phyloP scores from a whole-genome alignment of 2,329 filamentous ascomycete genomes.

The Tolypocladium endophyticum region DNA sequence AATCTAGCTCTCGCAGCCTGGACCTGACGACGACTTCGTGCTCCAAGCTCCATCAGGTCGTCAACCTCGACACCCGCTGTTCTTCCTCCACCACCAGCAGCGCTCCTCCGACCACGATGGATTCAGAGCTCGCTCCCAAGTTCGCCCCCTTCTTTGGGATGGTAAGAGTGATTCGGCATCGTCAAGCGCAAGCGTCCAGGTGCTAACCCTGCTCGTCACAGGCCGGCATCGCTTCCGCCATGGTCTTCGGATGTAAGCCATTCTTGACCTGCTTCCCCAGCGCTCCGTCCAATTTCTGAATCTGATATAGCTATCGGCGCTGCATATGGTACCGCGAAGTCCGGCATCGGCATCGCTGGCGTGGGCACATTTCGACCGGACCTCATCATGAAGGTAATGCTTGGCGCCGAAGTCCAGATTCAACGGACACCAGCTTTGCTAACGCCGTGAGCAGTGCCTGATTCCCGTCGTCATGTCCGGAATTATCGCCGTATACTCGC shows the following conservation, averaged over 20 bases:
- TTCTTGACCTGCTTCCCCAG: slow-evolving; percentile 4
- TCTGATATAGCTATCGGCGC: slow-evolving; percentile 49
- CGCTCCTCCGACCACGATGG: slow-evolving; percentile 29
- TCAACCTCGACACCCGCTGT: background rate
- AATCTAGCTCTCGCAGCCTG: background rate
- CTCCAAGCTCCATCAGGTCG: background rate
- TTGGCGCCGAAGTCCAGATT: slow-evolving; percentile 5
- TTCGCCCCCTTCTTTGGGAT: slow-evolving; percentile 85
- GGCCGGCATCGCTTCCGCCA: slow-evolving; percentile 70
- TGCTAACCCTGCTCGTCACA: slow-evolving; percentile 24
- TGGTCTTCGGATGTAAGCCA: slow-evolving; percentile 71
- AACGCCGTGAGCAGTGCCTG: slow-evolving; percentile 47
- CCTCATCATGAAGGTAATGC: slow-evolving; percentile 77
- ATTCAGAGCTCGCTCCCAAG: slow-evolving; percentile 58
- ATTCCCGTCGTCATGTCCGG: slow-evolving; percentile 96
- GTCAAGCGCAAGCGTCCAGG: slow-evolving; percentile 1
- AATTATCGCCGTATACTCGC: slow-evolving; percentile 96
- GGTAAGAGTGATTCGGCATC: slow-evolving; percentile 40
- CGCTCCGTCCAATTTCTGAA: background rate
- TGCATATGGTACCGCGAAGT: slow-evolving; percentile 80
- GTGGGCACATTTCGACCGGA: slow-evolving; percentile 78
- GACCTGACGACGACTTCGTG: background rate
- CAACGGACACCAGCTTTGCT: background rate
- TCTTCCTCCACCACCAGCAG: background rate
- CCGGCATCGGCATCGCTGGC: slow-evolving; percentile 77